Base-by-base conservation (phyloP, 2,329 filamentous ascomycete genomes). In the Cryphonectria radicalis region DNA sequence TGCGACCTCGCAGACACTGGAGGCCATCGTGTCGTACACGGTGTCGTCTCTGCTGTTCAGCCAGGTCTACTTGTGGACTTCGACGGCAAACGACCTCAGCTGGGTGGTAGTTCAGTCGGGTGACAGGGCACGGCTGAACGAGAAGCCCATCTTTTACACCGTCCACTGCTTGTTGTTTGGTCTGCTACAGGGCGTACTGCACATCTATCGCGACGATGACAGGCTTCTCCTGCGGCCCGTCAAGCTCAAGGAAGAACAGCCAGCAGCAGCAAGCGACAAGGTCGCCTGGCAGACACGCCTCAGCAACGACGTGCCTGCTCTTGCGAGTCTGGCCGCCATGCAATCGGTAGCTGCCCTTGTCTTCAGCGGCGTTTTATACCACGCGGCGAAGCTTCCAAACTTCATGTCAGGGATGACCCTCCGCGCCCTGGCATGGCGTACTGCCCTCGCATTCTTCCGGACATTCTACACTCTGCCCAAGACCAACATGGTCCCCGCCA, bases 91-190 rank as follows among this genome's bases (percentile, higher is more conserved):
- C 25, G 81, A 82, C 55, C 86, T 88, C 67, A 90, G 91, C 73
- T 84, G 98, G 68, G 87, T 88, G 74, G 93, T 92, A 88, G 90
- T 97, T 75, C 92, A 91, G 69, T 87, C 89, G 75, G 89, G 88
- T 80, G 93, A 96, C 79, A 88, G 94, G 50, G 87, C 92, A 28
- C 87, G 90, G 67, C 82, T 98, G 71, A 98, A 98, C 79, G 95
- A 98, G 84, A 89, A 92, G 74, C 91, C 94, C 0, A 87, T 98
- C 37, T 96, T 94, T 78, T 84, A 97, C 66, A 90, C 93, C 46
- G 88, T 87, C 72, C 90, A 92, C 77, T 88, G 96, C 74, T 78
- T 91, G 3, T 80, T 90, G 0, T 85, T 96, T 60, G 93, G 92
- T 4, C 71, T 92, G 13, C 81, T 87, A n/a, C 93, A 97, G 79